These are phyloP conservation scores for Xylaria sp. DNA, from an alignment of 2,329 filamentous ascomycete genomes.

Conservation along the genomic window DNA sequence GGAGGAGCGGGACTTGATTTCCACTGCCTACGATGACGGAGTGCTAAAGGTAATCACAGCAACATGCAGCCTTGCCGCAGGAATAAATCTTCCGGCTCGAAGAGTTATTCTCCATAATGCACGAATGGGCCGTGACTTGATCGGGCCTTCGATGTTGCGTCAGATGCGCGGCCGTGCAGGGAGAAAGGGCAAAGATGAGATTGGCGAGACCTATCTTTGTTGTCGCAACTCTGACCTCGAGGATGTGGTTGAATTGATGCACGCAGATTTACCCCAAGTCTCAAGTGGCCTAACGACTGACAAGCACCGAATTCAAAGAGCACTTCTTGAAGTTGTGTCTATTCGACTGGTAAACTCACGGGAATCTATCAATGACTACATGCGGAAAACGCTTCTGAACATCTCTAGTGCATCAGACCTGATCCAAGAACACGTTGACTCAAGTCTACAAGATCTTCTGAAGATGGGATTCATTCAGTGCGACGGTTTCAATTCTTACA, in stretches of 20 bases:
- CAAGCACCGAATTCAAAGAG: conserved; percentile 75
- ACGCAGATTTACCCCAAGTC: conserved; percentile 76
- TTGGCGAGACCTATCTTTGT: conserved; percentile 82
- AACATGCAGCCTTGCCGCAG: conserved; percentile 82
- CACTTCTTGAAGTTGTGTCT: conserved; percentile 76
- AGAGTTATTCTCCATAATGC: conserved; percentile 80
- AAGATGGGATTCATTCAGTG: conserved; percentile 64
- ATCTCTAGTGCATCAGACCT: conserved; percentile 63
- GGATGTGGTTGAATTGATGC: conserved; percentile 75
- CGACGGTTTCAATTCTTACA: conserved; percentile 63
- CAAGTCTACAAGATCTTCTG: conserved; percentile 68
- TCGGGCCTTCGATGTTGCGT: conserved; percentile 82
- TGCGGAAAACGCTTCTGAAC: conserved; percentile 73
- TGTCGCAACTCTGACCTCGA: conserved; percentile 76
- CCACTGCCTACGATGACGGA: conserved; percentile 75
- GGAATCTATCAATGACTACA: conserved; percentile 74
- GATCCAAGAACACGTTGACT: conserved; percentile 65
- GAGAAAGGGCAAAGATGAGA: conserved; percentile 80
- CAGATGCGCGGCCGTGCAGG: conserved; percentile 85
- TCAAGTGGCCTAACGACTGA: conserved; percentile 75
- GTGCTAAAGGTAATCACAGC: conserved; percentile 77
- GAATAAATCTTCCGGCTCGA: conserved; percentile 78
- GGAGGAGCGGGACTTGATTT: conserved; percentile 79
- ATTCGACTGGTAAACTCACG: conserved; percentile 74
- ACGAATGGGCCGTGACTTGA: conserved; percentile 78